Base-by-base conservation (phyloP, 2,329 filamentous ascomycete species). In the Chaetoscypha palmicola region DNA sequence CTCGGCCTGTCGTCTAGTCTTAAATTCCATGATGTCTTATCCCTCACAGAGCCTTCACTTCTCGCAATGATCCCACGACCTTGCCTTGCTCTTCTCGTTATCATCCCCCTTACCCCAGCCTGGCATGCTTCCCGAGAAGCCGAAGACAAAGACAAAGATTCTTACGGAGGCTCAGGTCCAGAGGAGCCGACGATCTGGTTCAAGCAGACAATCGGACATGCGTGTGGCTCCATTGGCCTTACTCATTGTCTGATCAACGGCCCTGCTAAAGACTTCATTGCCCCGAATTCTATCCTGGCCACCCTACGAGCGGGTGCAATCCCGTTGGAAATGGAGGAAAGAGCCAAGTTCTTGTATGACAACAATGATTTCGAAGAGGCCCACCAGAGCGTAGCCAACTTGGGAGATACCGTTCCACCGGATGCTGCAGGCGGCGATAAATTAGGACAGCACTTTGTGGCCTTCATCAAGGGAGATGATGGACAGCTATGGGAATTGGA, bases 111-210 rank as follows among this genome's bases (percentile, higher is more conserved):
- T 51, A 86, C 79, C 43, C 72, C 80, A 43, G 76, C 77, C 31
- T 96, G 96, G 72, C 88, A 96, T 68, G 76, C 74, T 48, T 82
- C 84, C 62, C 83, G 90, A 32, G 65, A 77, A 48, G 71, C 78
- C 35, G 90, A 95, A 70, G 90, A 96, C 66, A 69, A 71, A 41
- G 62, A 73, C 17, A 68, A 70, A 32, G 53, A 68, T 2, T 76
- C 80, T 30, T 95, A 95, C 68, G 62, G 64, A 0, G 84, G 83
- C 33, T 72, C 70, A 14, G 89, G 89, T 1, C 60, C 58, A 0
- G 87, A 96, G 60, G 82, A 86, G 4, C 86, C 95, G 0, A 86
- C 96, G 0, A 60, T 94, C 3, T 98, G 92, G 92, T 97, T 90
- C 72, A 86, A 80, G 55, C 92, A 97, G 68, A 97, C 91, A 0